These are phyloP conservation scores for Parasitella parasitica DNA, from an alignment of 371 early-diverging fungal species.

Conservation along the genomic window DNA sequence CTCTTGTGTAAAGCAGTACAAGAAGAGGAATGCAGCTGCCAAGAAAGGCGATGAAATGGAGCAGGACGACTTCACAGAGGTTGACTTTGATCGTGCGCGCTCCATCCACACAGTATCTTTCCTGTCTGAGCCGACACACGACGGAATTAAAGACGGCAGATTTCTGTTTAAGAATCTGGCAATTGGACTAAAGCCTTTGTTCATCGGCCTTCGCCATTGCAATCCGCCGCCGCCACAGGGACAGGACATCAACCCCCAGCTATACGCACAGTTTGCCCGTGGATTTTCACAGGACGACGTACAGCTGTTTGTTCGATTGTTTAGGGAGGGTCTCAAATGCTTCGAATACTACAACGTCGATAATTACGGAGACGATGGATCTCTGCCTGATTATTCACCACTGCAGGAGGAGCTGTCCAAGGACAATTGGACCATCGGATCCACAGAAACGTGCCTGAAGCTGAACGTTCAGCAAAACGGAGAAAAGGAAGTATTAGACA, in stretches of 20 bases:
- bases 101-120: conserved; percentile 73
- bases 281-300: conserved; percentile 75
- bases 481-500: conserved; percentile 91
- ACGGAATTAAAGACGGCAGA: conserved; percentile 75
- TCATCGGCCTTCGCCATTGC: conserved; percentile 73
- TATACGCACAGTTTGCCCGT: conserved; percentile 50
- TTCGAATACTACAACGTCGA: conserved; percentile 87
- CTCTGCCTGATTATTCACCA: conserved; percentile 27
- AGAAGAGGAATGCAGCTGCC: conserved; percentile 24
- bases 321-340: conserved; percentile 84
- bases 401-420: conserved; percentile 14
- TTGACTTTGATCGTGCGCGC: conserved; percentile 79
- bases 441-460: conserved; percentile 36
- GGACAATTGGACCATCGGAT: conserved; percentile 38
- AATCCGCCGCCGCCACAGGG: conserved; percentile 63
- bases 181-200: conserved; percentile 80
- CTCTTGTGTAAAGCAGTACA: conserved; percentile 52
- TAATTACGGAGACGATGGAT: conserved; percentile 59
- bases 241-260: conserved; percentile 32
- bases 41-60: conserved; percentile 29
- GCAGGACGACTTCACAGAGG: conserved; percentile 27
- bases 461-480: conserved; percentile 57
- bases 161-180: conserved; percentile 87
- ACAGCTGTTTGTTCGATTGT: conserved; percentile 66
- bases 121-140: conserved; percentile 63